Base-by-base conservation (phyloP, 2,329 filamentous ascomycete genomes). In the Didymella pinodella region DNA sequence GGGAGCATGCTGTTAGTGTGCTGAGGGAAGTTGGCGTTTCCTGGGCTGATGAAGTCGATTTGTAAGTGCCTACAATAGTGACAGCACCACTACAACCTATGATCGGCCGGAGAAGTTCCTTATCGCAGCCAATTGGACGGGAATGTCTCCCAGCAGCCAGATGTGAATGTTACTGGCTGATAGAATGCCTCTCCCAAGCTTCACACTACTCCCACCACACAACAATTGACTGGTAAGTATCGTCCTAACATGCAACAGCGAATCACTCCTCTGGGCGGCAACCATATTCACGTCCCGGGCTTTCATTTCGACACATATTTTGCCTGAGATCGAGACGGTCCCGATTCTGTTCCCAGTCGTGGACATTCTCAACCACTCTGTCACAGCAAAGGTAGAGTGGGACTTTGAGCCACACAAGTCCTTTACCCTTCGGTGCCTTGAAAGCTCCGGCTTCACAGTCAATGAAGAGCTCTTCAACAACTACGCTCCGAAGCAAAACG, bases 401-500 rank as follows among this genome's bases (percentile, higher is more conserved):
- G 71, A 78, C 38, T 73, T 75, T 55, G 52, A 65, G 36, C 64
- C 68, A 7, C 52, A 63, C 16, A 34, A 66, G 3, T 66, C 68
- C 0, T 83, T 83, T 59, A 72, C 72, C 10, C 67, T 84, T 22
- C 73, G 72, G 8, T 61, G 78, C 26, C 70, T 75, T 4, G 72
- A 80, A 8, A 69, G 70, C 8, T 71, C 79, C 4, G 55, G 57
- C 0, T 63, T 80, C 2, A 38, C 65, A 4, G 60, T 70, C 4
- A 80, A 79, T 3, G 71, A 75, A 4, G 78, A 84, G 60, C 69
- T 85, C 2, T 82, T 77, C 71, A 85, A 85, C 67, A 85, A 85
- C 64, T 85, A 85, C 54, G 83, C 79, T 0, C 79, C 82, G 1
- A 84, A 84, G 62, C 74, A 78, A 6, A 85, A 85, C 49, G 82